Conservation (phyloP, 495 filamentous ascomycete species). For the Podospora didyma region DNA sequence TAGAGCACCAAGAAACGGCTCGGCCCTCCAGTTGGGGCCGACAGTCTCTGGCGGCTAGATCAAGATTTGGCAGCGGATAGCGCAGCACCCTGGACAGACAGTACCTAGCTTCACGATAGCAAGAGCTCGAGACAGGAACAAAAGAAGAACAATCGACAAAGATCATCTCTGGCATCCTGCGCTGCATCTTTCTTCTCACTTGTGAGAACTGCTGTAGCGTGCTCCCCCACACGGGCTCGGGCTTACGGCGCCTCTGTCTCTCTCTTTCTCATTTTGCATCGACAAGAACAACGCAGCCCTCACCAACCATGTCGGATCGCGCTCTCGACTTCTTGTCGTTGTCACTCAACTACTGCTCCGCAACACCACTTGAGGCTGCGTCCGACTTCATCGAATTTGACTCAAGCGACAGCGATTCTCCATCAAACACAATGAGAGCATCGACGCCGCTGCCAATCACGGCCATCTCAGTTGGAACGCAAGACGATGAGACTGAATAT, state of each 20-base stretch:
- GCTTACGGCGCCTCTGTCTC: neutral
- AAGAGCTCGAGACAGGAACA: conserved; percentile 50
- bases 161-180: conserved; percentile 26
- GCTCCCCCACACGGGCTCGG: neutral
- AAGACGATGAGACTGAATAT: neutral
- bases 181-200: conserved; percentile 30
- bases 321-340: neutral
- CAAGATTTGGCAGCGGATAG: conserved; percentile 49
- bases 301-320: too few species aligned
- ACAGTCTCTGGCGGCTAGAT: conserved; percentile 18
- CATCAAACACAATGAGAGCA: neutral
- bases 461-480: neutral
- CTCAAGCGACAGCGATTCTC: neutral
- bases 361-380: neutral
- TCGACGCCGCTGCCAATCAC: neutral
- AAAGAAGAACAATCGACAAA: conserved; percentile 34
- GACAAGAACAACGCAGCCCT: too few species aligned
- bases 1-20: conserved; percentile 30
- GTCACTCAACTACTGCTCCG: neutral
- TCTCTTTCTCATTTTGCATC: neutral
- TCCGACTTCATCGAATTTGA: conserved; percentile 10
- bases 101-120: conserved; percentile 60
- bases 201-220: conserved; percentile 32
- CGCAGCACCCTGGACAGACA: conserved; percentile 35
- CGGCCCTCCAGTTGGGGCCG: conserved; percentile 14